Evolutionary conservation across 495 filamentous ascomycete genomes (phyloP).

Genomic region (Aspergillus mulundensis): DNA sequence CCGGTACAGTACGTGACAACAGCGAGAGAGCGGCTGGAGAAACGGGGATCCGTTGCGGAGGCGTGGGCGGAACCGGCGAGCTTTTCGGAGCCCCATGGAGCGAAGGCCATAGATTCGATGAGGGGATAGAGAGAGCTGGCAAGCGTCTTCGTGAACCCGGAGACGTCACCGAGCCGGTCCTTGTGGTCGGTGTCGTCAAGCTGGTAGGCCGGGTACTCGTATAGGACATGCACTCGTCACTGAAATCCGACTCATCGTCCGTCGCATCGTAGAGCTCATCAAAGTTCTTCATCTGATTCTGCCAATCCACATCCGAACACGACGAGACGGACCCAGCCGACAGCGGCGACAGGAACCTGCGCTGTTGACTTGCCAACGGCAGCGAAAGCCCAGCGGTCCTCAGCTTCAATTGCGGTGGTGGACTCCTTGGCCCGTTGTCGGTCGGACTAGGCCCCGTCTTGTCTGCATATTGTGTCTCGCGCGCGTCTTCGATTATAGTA

Average conservation of each 20-base stretch:
- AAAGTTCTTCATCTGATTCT: conserved; percentile 52
- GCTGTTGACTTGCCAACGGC: conserved; percentile 27
- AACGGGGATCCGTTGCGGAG: conserved; percentile 70
- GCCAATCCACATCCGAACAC: conserved; percentile 45
- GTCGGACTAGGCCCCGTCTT: background rate
- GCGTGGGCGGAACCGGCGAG: conserved; percentile 73
- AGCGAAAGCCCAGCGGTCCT: conserved; percentile 34
- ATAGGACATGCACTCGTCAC: conserved; percentile 44
- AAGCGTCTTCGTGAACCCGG: conserved; percentile 46
- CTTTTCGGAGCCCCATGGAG: conserved; percentile 49
- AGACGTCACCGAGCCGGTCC: conserved; percentile 36
- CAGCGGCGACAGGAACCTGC: conserved; percentile 31
- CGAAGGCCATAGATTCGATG: conserved; percentile 53
- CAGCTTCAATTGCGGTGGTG: conserved; percentile 33
- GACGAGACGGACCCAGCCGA: conserved; percentile 37
- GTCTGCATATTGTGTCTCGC: conserved; percentile 30
- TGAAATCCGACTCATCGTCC: conserved; percentile 60
- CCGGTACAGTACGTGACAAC: conserved; percentile 64
- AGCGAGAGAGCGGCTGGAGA: conserved; percentile 68
- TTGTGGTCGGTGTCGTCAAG: conserved; percentile 34
- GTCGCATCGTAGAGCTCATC: conserved; percentile 85
- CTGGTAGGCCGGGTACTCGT: conserved; percentile 40
- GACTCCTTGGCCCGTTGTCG: background rate
- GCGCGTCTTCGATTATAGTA: conserved; percentile 76
- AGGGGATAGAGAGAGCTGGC: conserved; percentile 72